Evolutionary conservation across 1,284 basidiomycete species (phyloP), one percentile per base, ranked within the genome.

Genomic region (Stygiomarasmius scandens): DNA sequence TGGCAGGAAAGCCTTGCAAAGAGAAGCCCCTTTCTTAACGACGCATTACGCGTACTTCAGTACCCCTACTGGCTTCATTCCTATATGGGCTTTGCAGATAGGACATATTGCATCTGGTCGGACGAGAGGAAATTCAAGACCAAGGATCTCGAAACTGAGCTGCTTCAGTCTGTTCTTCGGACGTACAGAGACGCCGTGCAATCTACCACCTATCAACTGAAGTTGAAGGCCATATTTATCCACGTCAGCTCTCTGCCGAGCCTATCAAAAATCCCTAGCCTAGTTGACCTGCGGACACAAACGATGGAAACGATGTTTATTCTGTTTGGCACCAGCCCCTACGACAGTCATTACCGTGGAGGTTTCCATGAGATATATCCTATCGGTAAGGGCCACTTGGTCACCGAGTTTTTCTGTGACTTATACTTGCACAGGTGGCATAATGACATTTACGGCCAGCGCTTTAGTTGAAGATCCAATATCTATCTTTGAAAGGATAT

Each of bases 341-440:
- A 29, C 36, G 34, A 38, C 19, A 53, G 44, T 36, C 48, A 38
- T 20, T 45, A 73, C 5, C 69, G 75, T 32, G 89, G 87, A 87
- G 81, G 80, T 8, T 61, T 89, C 11, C 75, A 76, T 27, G 85
- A 86, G 63, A 80, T 91, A 16, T 90, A 81, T 66, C 83, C 86
- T 32, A 67, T 82, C 59, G 88, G 88, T 89, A 64, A 51, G 71
- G 66, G 8, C 14, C 10, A 46, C n/a, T 25, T 36, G 16, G 44
- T 36, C 22, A 10, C 29, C 3, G 5, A 23, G 3, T 48, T 36
- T 20, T 32, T 43, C 27, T 55, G 24, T 22, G 48, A 16, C 25
- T 23, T 44, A 19, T 38, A 14, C 43, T 44, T 55, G 34, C 41
- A 52, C n/a, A 91, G 89, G 89, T 49, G 89, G 89, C 2, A 68